Evolutionary conservation across 169 alveolate genomes (phyloP).

Genomic region (Haemoproteus tartakovskyi): DNA sequence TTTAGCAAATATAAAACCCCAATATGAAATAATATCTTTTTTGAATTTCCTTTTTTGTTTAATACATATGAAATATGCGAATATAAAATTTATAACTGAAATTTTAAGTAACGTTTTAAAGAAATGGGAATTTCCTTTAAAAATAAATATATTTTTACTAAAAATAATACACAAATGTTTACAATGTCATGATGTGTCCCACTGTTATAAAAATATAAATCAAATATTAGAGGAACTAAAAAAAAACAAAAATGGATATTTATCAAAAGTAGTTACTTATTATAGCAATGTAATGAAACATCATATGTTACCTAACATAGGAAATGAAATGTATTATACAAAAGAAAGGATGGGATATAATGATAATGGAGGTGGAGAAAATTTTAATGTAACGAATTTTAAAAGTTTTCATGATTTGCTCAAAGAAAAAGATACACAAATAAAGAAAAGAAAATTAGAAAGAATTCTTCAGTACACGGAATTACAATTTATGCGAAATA

Average conservation of each 20-base stretch:
- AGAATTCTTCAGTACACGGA: too few species aligned
- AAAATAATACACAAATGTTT: constrained; percentile 13
- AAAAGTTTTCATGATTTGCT: neutral
- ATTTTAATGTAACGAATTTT: neutral
- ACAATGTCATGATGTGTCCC: constrained; percentile 2
- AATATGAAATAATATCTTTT: constrained; percentile 13
- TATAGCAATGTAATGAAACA: constrained; percentile 21
- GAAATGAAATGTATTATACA: neutral
- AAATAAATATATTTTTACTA: constrained; percentile 18
- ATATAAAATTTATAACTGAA: constrained; percentile 2
- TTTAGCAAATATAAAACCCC: constrained; percentile 3
- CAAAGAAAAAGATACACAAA: neutral
- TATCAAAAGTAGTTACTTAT: constrained; percentile 5
- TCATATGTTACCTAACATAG: constrained; percentile 4
- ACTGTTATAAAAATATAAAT: constrained; percentile 11
- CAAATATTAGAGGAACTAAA: constrained; percentile 14
- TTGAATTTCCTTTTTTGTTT: constrained; percentile 15
- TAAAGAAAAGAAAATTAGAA: neutral
- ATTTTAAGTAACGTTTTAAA: constrained; percentile 13
- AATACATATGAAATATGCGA: constrained; percentile 17
- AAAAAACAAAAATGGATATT: constrained; percentile 3
- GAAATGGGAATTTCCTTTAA: constrained; percentile 20
- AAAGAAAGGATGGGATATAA: neutral
- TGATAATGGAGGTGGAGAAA: neutral
- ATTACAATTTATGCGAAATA: neutral